A percentile compares a stretch with the other conserved stretches of the same genome.
These are phyloP conservation scores for Phytophthora fragariae DNA, from an alignment of 352 stramenopile species.

Conservation along the genomic window DNA sequence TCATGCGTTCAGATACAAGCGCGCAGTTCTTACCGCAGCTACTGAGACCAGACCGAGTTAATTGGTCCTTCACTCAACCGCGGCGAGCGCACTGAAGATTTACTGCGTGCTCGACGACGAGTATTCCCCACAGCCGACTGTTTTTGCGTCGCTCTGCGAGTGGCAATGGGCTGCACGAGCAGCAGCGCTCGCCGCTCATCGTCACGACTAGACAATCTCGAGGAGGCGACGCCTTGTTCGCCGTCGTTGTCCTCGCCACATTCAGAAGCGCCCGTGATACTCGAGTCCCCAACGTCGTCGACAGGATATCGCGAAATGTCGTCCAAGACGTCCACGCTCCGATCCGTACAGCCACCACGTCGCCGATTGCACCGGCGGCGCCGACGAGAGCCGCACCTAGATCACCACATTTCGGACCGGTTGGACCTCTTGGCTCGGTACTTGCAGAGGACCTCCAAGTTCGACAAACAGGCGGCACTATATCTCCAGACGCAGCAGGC, in stretches of 20 bases:
- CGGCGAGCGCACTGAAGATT: not conserved
- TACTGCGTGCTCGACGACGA: conserved; percentile 3
- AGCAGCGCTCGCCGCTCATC: conserved; percentile 30
- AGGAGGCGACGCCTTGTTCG: conserved; percentile 30
- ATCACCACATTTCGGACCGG: conserved; percentile 42
- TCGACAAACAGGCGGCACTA: conserved; percentile 13
- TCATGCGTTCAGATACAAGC: conserved; percentile 26
- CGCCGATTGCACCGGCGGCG: conserved; percentile 30
- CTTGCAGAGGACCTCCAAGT: conserved; percentile 25
- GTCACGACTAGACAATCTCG: conserved; percentile 32
- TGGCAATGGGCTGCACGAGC: conserved; percentile 42
- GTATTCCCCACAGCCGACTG: conserved; percentile 2
- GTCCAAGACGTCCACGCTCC: conserved; percentile 15
- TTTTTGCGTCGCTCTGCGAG: conserved; percentile 11
- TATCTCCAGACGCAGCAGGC: conserved; percentile 28
- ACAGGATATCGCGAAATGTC: conserved; percentile 24
- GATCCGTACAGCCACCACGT: conserved; percentile 19
- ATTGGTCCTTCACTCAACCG: conserved; percentile 4
- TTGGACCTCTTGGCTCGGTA: conserved; percentile 33
- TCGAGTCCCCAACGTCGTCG: conserved; percentile 29
- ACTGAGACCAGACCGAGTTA: not conserved
- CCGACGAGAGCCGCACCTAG: conserved; percentile 33
- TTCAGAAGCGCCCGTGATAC: conserved; percentile 32
- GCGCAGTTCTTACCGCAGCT: conserved; percentile 1
- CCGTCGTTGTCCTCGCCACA: conserved; percentile 31